Evolutionary conservation across 2,329 filamentous ascomycete genomes (phyloP), one percentile per base, ranked within the genome.

Genomic region (Xylaria hypoxylon): DNA sequence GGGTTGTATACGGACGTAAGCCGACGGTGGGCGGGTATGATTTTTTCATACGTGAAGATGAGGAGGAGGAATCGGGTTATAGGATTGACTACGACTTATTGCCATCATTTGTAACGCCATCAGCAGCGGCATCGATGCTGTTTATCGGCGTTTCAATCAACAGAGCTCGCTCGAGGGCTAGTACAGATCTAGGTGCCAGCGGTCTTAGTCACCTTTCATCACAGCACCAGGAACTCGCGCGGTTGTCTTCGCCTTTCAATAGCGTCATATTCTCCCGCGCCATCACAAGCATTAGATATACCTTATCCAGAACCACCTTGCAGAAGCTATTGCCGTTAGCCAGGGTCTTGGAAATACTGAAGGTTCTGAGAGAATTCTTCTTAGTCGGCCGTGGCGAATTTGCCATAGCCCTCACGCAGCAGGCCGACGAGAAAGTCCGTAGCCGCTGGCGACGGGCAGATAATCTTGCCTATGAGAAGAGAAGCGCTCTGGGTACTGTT

Each of bases 81-180:
- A 80, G 81, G 11, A 84, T 88, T 55, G 83, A 88, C 35, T 77
- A 83, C 7, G 81, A 83, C 19, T 80, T 96, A 6, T 78, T 97
- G 2, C 96, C 96, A 0, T 89, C 88, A 13, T 97, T 97, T 75
- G 92, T 97, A 6, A 90, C 89, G 0, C 78, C 86, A 0, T 81
- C 89, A 4, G 92, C 93, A 1, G 93, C 93, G 7, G 85, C 87
- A 3, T 97, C 94, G 0, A 93, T 98, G 77, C 82, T 97, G 5
- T 97, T 97, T 75, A 91, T 97, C 68, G 96, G 96, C 11, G 92
- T 92, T 70, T 96, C 94, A 0, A 82, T 98, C 52, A 93, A 96
- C 72, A 92, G 97, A 71, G 91, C 97, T 61, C 86, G 91, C 56
- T 84, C 86, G 17, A 84, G 83, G 71, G 82, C 82, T 62, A 82